Base-by-base conservation (phyloP, 2,329 filamentous ascomycete genomes). In the Drechslera avenae region DNA sequence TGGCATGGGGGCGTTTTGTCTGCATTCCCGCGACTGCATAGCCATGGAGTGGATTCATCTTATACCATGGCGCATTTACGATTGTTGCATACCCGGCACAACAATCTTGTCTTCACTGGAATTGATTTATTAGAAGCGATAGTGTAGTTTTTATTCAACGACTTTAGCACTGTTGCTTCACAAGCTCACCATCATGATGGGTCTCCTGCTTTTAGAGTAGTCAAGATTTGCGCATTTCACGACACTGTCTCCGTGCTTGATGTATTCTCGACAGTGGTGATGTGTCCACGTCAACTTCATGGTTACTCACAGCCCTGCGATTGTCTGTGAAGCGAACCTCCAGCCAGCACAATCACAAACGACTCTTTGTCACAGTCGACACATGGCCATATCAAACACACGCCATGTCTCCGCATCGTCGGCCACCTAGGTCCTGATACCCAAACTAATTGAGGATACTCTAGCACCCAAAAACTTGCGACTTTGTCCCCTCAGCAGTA, bases 1-100 rank as follows among this genome's bases (percentile, higher is more conserved):
- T 54, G 64, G 67, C 46, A 58, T 53, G 49, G 46, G 58, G 57
- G 60, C 62, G 60, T 60, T 66, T 62, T 28, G 54, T 54, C 56
- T 59, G 55, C 55, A 57, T 64, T 66, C 44, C 44, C 50, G 53
- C 53, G 46, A 56, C 49, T 69, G 69, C 68, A 72, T 72, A 65
- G 62, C 59, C 58, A 56, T 47, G 68, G 68, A 62, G 64, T 63
- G 56, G 57, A 54, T 52, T 60, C 53, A 51, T 53, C 61, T 44
- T 47, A 57, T 56, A 45, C 31, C 46, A 54, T 46, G 59, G 64
- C 58, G 61, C 50, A 57, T 60, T 45, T 49, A 52, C 41, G 53
- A 58, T 62, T 55, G 47, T 48, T 56, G 49, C 52, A 58, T 53
- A 54, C 46, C 44, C 49, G 19, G 43, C 40, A 52, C 52, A 50